phyloP scores from a whole-genome alignment of 2,329 filamentous ascomycete species.

The Fusarium coicis region DNA sequence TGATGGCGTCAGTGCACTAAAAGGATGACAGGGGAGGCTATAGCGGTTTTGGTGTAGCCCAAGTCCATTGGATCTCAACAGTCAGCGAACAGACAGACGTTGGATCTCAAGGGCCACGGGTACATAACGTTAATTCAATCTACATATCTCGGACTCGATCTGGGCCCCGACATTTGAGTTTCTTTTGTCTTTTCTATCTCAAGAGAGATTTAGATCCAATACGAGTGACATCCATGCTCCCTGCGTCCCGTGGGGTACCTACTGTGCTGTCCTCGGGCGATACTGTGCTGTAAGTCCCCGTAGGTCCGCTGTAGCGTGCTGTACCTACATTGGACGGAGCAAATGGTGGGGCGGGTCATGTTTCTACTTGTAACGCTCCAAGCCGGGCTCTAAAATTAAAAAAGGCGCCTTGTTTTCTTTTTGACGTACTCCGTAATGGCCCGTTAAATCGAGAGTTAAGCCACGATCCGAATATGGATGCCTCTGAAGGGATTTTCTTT shows the following conservation, averaged over 20 bases:
- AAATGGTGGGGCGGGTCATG: not conserved
- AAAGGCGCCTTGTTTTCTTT: not conserved
- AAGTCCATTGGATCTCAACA: not conserved
- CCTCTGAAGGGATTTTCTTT: not conserved
- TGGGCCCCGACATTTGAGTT: not conserved
- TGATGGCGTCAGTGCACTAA: slow-evolving; percentile 27
- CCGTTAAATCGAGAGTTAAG: not conserved
- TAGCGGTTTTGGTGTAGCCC: slow-evolving; percentile 1
- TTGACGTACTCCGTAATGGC: slow-evolving; percentile 15
- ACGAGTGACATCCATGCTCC: slow-evolving; percentile 8
- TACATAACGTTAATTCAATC: slow-evolving; percentile 5
- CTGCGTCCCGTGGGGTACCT: not conserved
- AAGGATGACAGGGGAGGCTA: slow-evolving; percentile 9
- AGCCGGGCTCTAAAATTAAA: not conserved
- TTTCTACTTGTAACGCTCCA: slow-evolving; percentile 20
- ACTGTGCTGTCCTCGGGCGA: not conserved
- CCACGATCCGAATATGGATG: not conserved
- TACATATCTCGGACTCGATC: not conserved
- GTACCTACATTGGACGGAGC: slow-evolving; percentile 20
- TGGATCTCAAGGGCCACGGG: not conserved
- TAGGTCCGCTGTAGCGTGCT: not conserved
- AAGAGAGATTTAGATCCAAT: not conserved
- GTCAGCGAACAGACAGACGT: not conserved
- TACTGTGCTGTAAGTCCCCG: slow-evolving; percentile 13
- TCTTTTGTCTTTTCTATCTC: slow-evolving; percentile 3